Conservation (phyloP, 345 rosid species). For the Brassica nigra region DNA sequence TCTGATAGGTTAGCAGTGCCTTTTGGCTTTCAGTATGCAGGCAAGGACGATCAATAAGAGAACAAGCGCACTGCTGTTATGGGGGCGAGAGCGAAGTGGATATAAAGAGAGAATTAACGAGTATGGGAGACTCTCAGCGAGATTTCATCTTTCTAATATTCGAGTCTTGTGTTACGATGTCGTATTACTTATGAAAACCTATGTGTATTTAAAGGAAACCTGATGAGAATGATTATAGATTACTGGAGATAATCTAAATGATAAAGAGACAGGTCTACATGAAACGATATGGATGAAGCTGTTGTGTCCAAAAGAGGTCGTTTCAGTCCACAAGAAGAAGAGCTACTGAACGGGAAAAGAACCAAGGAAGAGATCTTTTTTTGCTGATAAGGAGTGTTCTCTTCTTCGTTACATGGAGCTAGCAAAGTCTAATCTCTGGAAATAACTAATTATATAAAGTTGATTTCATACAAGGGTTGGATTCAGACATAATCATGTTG, state of each 20-base stretch:
- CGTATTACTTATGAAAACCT: no score
- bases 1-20: no score
- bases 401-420: conserved; percentile 15
- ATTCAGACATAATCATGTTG: neutral
- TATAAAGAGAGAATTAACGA: no score
- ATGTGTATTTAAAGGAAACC: neutral
- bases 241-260: neutral
- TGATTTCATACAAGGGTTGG: neutral
- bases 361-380: conserved; percentile 7
- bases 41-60: no score
- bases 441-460: neutral
- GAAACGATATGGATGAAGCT: neutral
- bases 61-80: no score
- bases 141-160: no score
- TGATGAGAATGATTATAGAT: conserved; percentile 30
- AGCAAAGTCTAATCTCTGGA: conserved; percentile 19
- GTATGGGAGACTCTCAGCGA: no score
- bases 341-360: conserved; percentile 19
- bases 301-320: conserved; percentile 22
- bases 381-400: conserved; percentile 12
- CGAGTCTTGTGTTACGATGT: no score
- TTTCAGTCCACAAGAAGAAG: conserved; percentile 19
- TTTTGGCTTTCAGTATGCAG: no score
- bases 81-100: no score
- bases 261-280: neutral